Conservation (phyloP, 768 basidiomycete genomes). For the Leccinum incarnatum region DNA sequence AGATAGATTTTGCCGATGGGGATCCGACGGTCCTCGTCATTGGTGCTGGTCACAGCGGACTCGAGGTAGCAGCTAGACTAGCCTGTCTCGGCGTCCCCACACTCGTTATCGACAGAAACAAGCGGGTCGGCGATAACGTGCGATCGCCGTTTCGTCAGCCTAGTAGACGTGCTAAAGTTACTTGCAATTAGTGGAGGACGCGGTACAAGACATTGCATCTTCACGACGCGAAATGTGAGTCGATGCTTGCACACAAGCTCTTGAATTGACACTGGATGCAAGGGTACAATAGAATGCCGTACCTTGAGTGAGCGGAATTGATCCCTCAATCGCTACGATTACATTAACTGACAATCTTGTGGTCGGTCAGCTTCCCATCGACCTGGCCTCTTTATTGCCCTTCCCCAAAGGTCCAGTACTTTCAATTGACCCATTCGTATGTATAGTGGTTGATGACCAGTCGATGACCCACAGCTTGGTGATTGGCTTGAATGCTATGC, state of each 20-base stretch:
- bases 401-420: slow-evolving; percentile 42
- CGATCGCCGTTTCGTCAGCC: not conserved
- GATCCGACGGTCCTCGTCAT: slow-evolving; percentile 60
- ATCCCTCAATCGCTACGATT: not conserved
- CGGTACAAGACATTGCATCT: slow-evolving; percentile 56
- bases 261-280: not conserved
- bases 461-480: slow-evolving; percentile 39
- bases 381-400: slow-evolving; percentile 53
- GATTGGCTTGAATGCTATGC: slow-evolving; percentile 66
- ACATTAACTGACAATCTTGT: not conserved
- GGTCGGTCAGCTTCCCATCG: slow-evolving; percentile 43
- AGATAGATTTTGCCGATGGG: slow-evolving; percentile 42
- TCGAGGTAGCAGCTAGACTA: slow-evolving; percentile 61
- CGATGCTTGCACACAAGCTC: not conserved
- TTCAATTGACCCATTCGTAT: not conserved
- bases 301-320: slow-evolving; percentile 42
- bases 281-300: slow-evolving; percentile 57
- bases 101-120: slow-evolving; percentile 56
- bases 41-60: slow-evolving; percentile 65
- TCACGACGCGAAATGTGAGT: slow-evolving; percentile 50
- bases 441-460: not conserved
- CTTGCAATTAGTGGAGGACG: slow-evolving; percentile 42
- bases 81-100: slow-evolving; percentile 51
- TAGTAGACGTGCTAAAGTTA: slow-evolving; percentile 2
- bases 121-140: slow-evolving; percentile 48